phyloP scores from a whole-genome alignment of 176 grass and related monocot species.

The Avena insularis region DNA sequence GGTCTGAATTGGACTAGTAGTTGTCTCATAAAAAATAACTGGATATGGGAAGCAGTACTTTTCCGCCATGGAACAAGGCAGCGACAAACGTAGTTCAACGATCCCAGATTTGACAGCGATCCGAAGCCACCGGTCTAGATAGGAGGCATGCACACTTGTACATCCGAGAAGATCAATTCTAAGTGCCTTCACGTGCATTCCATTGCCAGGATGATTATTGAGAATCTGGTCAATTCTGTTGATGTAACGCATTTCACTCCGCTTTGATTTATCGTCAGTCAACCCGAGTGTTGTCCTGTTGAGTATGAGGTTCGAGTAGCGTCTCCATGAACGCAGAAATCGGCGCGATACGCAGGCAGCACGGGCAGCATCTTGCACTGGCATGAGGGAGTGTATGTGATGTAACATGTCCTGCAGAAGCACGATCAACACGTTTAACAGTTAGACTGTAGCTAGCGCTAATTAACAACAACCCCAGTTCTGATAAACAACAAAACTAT shows the following conservation, averaged over 20 bases:
- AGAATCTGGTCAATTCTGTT: neutral
- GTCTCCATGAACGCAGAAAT: neutral
- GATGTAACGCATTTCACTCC: neutral
- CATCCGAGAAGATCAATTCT: neutral
- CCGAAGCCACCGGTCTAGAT: neutral
- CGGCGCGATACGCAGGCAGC: neutral
- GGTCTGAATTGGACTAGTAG: neutral
- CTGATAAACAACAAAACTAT: neutral
- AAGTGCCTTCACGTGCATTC: neutral
- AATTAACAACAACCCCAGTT: neutral
- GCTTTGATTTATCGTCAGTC: neutral
- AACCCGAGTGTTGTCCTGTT: neutral
- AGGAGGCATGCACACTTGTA: neutral
- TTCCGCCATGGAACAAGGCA: neutral
- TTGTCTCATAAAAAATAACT: neutral
- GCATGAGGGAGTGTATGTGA: neutral
- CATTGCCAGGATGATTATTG: neutral
- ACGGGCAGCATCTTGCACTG: neutral
- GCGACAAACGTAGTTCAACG: neutral
- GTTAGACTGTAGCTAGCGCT: neutral
- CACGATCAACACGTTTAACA: neutral
- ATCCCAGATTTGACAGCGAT: neutral
- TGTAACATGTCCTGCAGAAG: neutral
- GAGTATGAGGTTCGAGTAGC: neutral
- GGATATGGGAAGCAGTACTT: neutral